Percentiles rank a stretch among this genome's conserved stretches.
Conservation (phyloP, 257 asterid species). For the Handroanthus guayacan region DNA sequence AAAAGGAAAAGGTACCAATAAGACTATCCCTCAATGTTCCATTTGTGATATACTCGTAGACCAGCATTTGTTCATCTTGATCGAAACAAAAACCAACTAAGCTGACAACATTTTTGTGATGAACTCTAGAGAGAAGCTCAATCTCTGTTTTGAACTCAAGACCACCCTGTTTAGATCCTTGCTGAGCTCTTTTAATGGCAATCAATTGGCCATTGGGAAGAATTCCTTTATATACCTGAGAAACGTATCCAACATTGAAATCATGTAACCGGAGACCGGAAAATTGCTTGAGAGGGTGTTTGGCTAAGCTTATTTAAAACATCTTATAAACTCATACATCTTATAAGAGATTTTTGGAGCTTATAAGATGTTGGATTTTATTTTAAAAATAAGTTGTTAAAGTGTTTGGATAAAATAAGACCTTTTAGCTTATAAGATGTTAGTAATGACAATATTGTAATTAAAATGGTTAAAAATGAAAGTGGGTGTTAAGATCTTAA, state of each 20-base stretch:
- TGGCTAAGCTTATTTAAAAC: too few species aligned
- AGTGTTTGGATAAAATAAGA: too few species aligned
- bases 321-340: too few species aligned
- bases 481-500: too few species aligned
- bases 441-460: too few species aligned
- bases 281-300: too few species aligned
- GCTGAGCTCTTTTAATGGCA: constrained; percentile 86
- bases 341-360: neutral
- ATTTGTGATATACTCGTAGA: constrained; percentile 76
- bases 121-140: constrained; percentile 97
- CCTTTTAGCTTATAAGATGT: too few species aligned
- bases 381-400: too few species aligned
- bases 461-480: too few species aligned
- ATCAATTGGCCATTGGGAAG: constrained; percentile 69
- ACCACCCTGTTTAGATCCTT: constrained; percentile 77
- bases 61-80: constrained; percentile 80
- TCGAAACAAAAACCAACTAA: constrained; percentile 87
- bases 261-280: too few species aligned
- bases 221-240: constrained; percentile 81
- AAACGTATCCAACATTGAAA: neutral
- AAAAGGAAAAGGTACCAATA: constrained; percentile 52
- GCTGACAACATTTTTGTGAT: constrained; percentile 82
- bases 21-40: constrained; percentile 90
- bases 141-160: constrained; percentile 92
- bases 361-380: neutral